These are phyloP conservation scores for Luzula sylvatica DNA, from an alignment of 176 grass and related monocot genomes.

Conservation along the genomic window DNA sequence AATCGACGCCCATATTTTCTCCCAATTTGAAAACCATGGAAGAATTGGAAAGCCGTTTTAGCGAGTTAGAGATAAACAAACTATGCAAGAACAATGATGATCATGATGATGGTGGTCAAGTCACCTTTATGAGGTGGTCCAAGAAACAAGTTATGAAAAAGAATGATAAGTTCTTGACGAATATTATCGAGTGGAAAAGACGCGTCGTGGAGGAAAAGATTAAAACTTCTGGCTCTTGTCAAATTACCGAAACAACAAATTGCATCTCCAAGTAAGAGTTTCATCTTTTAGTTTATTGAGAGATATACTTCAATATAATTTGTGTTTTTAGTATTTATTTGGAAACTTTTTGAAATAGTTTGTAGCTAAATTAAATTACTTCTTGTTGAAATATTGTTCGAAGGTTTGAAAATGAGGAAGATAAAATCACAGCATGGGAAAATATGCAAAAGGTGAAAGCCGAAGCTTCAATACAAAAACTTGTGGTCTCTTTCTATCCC, in stretches of 20 bases:
- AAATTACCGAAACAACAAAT: constrained; percentile 42
- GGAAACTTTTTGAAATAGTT: constrained; percentile 1
- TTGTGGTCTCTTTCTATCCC: constrained; percentile 49
- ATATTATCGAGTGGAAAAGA: constrained; percentile 74
- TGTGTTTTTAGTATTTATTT: no score
- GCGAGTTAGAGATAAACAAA: constrained; percentile 65
- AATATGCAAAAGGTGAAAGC: constrained; percentile 85
- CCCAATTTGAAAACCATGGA: constrained; percentile 22
- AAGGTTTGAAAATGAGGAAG: constrained; percentile 68
- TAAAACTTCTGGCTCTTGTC: constrained; percentile 32
- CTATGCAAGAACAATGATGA: constrained; percentile 14
- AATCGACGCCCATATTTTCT: constrained; percentile 24
- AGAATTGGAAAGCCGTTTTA: constrained; percentile 47
- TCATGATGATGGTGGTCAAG: constrained; percentile 56
- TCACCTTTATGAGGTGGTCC: constrained; percentile 80
- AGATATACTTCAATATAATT: no score
- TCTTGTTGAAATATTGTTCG: constrained; percentile 18
- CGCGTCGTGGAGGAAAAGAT: constrained; percentile 39
- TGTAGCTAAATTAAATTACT: neutral
- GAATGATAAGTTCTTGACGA: constrained; percentile 42
- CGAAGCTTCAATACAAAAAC: constrained; percentile 76
- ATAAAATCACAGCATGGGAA: constrained; percentile 86
- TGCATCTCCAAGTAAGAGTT: constrained; percentile 57
- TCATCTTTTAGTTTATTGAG: no score
- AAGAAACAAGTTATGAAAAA: constrained; percentile 58